These are phyloP conservation scores for Kazachstania bromeliacearum DNA, from an alignment of 805 yeast species.

Conservation along the genomic window DNA sequence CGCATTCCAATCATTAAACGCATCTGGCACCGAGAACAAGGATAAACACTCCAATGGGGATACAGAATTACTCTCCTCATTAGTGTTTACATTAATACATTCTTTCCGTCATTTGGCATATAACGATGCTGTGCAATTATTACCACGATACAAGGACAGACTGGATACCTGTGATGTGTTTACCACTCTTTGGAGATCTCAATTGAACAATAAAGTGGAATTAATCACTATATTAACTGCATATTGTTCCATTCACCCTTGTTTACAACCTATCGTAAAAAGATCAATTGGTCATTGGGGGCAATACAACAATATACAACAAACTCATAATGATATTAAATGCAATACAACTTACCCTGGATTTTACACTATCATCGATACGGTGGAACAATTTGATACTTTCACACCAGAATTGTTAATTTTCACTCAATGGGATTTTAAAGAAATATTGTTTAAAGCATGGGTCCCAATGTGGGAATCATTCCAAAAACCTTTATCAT, in stretches of 20 bases:
- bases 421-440: constrained; percentile 9
- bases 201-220: too few relatives aligned
- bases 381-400: constrained; percentile 11
- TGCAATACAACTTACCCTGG: constrained; percentile 6
- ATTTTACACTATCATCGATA: constrained; percentile 12
- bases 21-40: too few relatives aligned
- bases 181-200: too few relatives aligned
- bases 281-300: constrained; percentile 10
- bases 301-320: neutral
- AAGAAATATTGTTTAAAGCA: constrained; percentile 6
- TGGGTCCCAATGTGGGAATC: constrained; percentile 22
- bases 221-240: constrained; percentile 14
- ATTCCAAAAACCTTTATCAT: neutral
- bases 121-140: neutral
- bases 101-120: neutral
- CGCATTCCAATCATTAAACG: too few relatives aligned
- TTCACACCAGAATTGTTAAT: constrained; percentile 7
- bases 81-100: neutral
- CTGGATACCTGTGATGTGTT: too few relatives aligned
- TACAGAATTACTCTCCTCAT: neutral
- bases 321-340: neutral
- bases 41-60: neutral
- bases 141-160: too few relatives aligned
- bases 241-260: constrained; percentile 14
- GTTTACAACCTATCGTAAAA: constrained; percentile 11